Percentiles rank a stretch among this genome's conserved stretches.
These are phyloP conservation scores for Cucumis melo DNA, from an alignment of 306 rosid genomes.

Conservation along the genomic window DNA sequence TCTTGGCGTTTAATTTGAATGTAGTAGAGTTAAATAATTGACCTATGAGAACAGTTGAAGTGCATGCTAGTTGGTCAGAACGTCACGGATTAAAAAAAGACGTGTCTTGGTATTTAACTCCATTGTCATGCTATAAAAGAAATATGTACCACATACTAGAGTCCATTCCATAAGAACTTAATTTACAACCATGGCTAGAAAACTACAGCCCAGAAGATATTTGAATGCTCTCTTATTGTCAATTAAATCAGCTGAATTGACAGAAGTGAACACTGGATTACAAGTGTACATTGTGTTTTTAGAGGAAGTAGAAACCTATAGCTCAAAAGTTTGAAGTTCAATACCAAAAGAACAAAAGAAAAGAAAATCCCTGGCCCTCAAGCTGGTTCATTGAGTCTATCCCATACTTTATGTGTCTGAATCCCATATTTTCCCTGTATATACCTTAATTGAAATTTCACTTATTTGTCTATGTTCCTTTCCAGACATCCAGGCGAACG, in stretches of 20 bases:
- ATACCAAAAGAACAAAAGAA: not conserved
- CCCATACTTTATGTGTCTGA: not conserved
- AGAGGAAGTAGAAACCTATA: not conserved
- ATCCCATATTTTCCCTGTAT: not conserved
- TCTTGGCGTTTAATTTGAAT: not conserved
- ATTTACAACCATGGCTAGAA: not conserved
- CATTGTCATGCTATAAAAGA: not conserved
- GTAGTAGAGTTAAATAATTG: no score
- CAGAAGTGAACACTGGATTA: not conserved
- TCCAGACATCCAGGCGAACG: slow-evolving; percentile 77
- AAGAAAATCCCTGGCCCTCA: not conserved
- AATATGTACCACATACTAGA: not conserved
- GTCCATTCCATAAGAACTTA: not conserved
- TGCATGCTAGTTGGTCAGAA: no score
- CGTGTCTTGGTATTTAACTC: not conserved
- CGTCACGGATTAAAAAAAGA: no score
- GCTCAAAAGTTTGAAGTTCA: not conserved
- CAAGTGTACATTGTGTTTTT: not conserved
- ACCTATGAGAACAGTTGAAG: no score
- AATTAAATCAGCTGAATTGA: not conserved
- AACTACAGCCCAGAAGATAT: not conserved
- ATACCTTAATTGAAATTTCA: not conserved
- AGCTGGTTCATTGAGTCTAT: not conserved
- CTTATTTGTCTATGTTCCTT: slow-evolving; percentile 7
- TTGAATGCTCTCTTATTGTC: not conserved